phyloP scores from a whole-genome alignment of 1,284 basidiomycete genomes.

The Marasmius sp. region DNA sequence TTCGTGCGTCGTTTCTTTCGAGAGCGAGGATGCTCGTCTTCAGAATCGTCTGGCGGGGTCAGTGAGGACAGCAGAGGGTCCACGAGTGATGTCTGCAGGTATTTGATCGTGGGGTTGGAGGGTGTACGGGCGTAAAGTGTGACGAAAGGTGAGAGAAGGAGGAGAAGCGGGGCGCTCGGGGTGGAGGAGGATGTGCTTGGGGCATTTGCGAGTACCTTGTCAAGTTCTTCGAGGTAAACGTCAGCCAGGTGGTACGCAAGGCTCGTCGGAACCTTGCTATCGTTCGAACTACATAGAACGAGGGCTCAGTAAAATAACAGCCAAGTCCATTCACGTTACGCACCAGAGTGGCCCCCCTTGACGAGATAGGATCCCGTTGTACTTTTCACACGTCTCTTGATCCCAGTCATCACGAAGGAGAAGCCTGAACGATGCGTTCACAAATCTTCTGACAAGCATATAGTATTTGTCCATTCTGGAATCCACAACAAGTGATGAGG shows the following conservation, averaged over 20 bases:
- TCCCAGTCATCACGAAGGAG: conserved; percentile 77
- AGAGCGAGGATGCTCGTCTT: conserved; percentile 37
- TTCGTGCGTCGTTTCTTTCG: conserved; percentile 43
- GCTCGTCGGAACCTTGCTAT: conserved; percentile 76
- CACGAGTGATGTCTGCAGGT: conserved; percentile 65
- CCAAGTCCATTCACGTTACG: conserved; percentile 22
- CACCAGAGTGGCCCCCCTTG: conserved; percentile 80
- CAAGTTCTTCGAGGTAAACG: conserved; percentile 89
- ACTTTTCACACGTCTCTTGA: conserved; percentile 48
- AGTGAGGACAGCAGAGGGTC: conserved; percentile 62
- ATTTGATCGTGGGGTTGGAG: conserved; percentile 62
- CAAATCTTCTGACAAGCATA: conserved; percentile 88
- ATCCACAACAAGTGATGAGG: conserved; percentile 7
- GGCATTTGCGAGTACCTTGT: conserved; percentile 57
- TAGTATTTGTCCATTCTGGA: conserved; percentile 95
- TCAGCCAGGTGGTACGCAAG: conserved; percentile 87
- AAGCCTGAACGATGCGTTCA: conserved; percentile 83
- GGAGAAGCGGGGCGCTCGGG: conserved; percentile 54
- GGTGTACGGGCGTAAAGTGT: conserved; percentile 65
- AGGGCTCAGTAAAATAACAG: not conserved
- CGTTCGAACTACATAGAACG: conserved; percentile 53
- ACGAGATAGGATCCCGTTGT: conserved; percentile 65
- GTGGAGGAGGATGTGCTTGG: conserved; percentile 18
- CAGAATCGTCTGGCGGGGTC: conserved; percentile 26
- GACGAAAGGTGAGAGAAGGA: conserved; percentile 69